Evolutionary conservation across 2,329 filamentous ascomycete species (phyloP).

Genomic region (Aspergillus fructus): DNA sequence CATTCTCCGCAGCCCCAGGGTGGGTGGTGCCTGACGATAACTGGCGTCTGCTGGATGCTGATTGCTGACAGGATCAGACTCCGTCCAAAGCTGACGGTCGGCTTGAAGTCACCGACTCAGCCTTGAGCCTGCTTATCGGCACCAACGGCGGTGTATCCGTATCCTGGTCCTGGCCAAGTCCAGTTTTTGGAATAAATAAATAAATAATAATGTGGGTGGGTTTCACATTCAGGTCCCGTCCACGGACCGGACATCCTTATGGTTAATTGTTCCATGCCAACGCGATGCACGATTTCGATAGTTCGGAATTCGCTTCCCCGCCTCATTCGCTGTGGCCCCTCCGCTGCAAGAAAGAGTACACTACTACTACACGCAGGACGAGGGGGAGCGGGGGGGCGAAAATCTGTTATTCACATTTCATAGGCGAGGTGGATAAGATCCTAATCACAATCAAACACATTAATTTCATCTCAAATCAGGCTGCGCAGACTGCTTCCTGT

Average conservation of each 20-base stretch:
- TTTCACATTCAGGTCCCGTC: too few species aligned
- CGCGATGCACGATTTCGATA: slow-evolving; percentile 8
- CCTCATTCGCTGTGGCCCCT: too few species aligned
- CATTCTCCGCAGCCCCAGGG: background rate
- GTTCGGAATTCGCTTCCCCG: background rate
- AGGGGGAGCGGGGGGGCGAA: too few species aligned
- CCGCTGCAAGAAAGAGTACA: too few species aligned
- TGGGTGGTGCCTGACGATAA: background rate
- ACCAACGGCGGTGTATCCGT: background rate
- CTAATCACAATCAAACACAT: background rate
- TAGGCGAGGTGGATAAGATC: background rate
- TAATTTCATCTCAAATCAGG: background rate
- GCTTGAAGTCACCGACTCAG: too few species aligned
- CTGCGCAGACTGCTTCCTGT: background rate
- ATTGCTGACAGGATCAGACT: background rate
- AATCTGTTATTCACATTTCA: too few species aligned
- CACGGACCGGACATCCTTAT: background rate
- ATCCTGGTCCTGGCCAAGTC: too few species aligned
- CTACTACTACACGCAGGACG: too few species aligned
- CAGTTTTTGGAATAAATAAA: too few species aligned
- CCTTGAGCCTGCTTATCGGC: background rate
- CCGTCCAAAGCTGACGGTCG: background rate
- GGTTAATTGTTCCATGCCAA: background rate
- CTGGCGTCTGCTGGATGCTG: background rate
- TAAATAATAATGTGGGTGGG: too few species aligned